Evolutionary conservation across 1,284 basidiomycete genomes (phyloP), one percentile per base, ranked within the genome.

Genomic region (Marasmius tenuissimus): DNA sequence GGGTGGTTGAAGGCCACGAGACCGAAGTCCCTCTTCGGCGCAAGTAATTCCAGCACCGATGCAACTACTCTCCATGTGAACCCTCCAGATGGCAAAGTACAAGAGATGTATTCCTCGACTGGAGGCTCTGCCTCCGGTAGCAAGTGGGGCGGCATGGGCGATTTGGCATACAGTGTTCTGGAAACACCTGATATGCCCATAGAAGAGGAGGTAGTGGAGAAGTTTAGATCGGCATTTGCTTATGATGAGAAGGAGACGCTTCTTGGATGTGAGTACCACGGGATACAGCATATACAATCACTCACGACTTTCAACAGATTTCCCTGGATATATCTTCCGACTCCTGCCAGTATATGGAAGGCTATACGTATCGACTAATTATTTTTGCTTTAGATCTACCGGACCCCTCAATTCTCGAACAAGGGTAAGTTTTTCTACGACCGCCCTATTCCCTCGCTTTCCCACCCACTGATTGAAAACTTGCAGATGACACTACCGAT

Each of bases 401-500:
- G 89, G 91, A 1, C 83, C 92, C 8, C 72, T 96, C 50, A 84
- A 84, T 57, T 78, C 87, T 58, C 89, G 88, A 71, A 96, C 94
- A 12, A 85, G 86, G 77, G 94, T 93, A 70, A 66, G 86, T 69
- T 9, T 14, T 14, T 14, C 9, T 34, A 27, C 50, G 34, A 16
- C 51, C 27, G 38, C 53, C 22, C 45, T 61, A 27, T 49, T 52
- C 61, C 14, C 14, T 56, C 61, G 34, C 35, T 20, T 38, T 20
- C 37, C 35, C 58, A 61, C 39, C 61, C 58, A 61, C 39, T 61
- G 12, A 57, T 33, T 68, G 45, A 38, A 57, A 40, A 58, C 40
- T 14, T 38, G 27, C 70, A 97, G 93, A 98, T 99, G 96, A 88
- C 97, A 38, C 81, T 98, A 18, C 97, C 97, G 5, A 86, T 97